Percentiles rank a stretch among this genome's conserved stretches.
These are phyloP conservation scores for Neonectria hederae DNA, from an alignment of 2,329 filamentous ascomycete species.

Conservation along the genomic window DNA sequence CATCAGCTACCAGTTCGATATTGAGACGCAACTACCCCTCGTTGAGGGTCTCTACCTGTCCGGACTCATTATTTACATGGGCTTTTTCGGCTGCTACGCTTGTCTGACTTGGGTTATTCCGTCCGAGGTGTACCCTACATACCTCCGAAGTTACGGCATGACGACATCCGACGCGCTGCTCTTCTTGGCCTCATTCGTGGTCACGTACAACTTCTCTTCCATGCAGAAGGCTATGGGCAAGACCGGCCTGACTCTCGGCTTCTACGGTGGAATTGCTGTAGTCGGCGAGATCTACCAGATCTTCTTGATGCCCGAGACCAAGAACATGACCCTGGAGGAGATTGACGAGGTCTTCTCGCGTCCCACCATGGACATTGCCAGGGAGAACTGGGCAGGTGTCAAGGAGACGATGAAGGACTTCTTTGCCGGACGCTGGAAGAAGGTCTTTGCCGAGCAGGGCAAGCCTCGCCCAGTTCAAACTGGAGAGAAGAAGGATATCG, in stretches of 20 bases:
- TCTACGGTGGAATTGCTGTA: conserved; percentile 78
- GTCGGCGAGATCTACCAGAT: conserved; percentile 78
- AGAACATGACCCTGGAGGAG: conserved; percentile 74
- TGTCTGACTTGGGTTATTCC: conserved; percentile 74
- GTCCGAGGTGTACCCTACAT: conserved; percentile 76
- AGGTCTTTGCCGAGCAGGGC: conserved; percentile 40
- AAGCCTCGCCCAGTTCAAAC: neutral
- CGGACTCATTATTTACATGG: conserved; percentile 74
- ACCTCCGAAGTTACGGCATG: conserved; percentile 78
- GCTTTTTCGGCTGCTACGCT: conserved; percentile 73
- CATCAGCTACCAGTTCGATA: conserved; percentile 66
- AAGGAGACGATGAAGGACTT: conserved; percentile 45
- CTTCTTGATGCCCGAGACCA: conserved; percentile 80
- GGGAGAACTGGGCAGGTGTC: conserved; percentile 60
- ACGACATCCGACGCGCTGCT: conserved; percentile 73
- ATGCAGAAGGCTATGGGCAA: conserved; percentile 75
- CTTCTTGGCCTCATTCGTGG: conserved; percentile 76
- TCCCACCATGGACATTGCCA: conserved; percentile 70
- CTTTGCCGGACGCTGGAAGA: conserved; percentile 32
- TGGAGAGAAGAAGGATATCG: neutral
- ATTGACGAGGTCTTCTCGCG: conserved; percentile 74
- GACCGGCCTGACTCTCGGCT: conserved; percentile 73
- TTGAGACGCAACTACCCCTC: conserved; percentile 54
- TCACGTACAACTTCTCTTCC: conserved; percentile 78
- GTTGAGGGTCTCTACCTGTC: conserved; percentile 71